These are phyloP conservation scores for Amanita phalloides DNA, from an alignment of 768 basidiomycete species.

Conservation along the genomic window DNA sequence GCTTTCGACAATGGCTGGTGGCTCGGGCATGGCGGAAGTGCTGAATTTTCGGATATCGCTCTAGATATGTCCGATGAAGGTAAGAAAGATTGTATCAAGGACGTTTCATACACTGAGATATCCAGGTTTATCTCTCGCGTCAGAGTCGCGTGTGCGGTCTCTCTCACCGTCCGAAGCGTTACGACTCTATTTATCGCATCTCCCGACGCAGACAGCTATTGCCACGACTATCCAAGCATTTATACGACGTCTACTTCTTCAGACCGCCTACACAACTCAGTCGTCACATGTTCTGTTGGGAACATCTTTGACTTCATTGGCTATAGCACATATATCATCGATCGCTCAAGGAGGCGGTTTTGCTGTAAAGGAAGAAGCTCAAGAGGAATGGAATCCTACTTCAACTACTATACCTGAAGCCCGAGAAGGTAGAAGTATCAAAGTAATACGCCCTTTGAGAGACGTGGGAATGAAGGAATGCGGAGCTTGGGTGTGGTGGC, in stretches of 20 bases:
- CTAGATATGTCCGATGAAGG: slow-evolving; percentile 49
- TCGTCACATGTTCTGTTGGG: slow-evolving; percentile 77
- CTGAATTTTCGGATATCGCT: slow-evolving; percentile 18
- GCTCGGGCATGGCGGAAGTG: slow-evolving; percentile 29
- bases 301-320: slow-evolving; percentile 69
- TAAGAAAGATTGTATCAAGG: slow-evolving; percentile 5
- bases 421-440: slow-evolving; percentile 19
- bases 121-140: slow-evolving; percentile 21
- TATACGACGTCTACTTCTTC: slow-evolving; percentile 56
- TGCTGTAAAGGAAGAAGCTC: slow-evolving; percentile 52
- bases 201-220: slow-evolving; percentile 69
- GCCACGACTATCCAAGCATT: slow-evolving; percentile 47
- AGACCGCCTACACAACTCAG: slow-evolving; percentile 43
- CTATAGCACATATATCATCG: slow-evolving; percentile 61
- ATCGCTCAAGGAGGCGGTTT: slow-evolving; percentile 74
- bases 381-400: slow-evolving; percentile 55
- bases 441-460: slow-evolving; percentile 55
- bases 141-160: slow-evolving; percentile 14
- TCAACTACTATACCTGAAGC: background rate
- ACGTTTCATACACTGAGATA: background rate
- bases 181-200: slow-evolving; percentile 44
- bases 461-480: slow-evolving; percentile 30
- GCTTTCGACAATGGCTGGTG: slow-evolving; percentile 69
- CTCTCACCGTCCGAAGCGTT: slow-evolving; percentile 17
- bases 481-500: slow-evolving; percentile 10